Conservation (phyloP, 495 filamentous ascomycete species). For the Annulohypoxylon moriforme region DNA sequence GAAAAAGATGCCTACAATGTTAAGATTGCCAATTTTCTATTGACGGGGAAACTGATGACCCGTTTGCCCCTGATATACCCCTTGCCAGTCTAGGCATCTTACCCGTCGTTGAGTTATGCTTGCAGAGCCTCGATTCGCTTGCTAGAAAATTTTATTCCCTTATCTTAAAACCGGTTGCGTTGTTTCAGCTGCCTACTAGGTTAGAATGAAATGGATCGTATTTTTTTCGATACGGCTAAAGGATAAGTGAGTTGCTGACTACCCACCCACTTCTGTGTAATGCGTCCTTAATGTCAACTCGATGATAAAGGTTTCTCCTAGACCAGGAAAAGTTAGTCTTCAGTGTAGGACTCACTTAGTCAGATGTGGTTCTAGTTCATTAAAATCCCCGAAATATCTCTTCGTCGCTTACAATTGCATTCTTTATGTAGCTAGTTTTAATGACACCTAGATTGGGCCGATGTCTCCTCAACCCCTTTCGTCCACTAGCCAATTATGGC, state of each 20-base stretch:
- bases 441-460: not conserved
- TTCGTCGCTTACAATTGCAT: not conserved
- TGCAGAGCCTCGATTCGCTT: slow-evolving; percentile 10
- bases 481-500: not conserved
- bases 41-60: not conserved
- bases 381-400: not conserved
- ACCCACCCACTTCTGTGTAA: not conserved
- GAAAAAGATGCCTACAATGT: not conserved
- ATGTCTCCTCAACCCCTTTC: not conserved
- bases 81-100: not conserved
- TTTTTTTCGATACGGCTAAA: not conserved
- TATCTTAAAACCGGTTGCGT: slow-evolving; percentile 2
- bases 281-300: not conserved
- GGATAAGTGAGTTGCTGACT: not conserved
- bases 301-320: not conserved
- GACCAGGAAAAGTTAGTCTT: not conserved
- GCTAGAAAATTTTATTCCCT: not conserved
- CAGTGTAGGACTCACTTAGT: not conserved
- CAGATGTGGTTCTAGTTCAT: not conserved
- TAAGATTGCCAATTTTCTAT: not conserved
- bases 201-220: not conserved
- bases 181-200: not conserved
- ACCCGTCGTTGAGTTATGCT: slow-evolving; percentile 7
- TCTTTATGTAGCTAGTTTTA: not conserved
- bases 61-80: not conserved